phyloP scores from a whole-genome alignment of 2,329 filamentous ascomycete genomes.

The Fusarium paranaense region DNA sequence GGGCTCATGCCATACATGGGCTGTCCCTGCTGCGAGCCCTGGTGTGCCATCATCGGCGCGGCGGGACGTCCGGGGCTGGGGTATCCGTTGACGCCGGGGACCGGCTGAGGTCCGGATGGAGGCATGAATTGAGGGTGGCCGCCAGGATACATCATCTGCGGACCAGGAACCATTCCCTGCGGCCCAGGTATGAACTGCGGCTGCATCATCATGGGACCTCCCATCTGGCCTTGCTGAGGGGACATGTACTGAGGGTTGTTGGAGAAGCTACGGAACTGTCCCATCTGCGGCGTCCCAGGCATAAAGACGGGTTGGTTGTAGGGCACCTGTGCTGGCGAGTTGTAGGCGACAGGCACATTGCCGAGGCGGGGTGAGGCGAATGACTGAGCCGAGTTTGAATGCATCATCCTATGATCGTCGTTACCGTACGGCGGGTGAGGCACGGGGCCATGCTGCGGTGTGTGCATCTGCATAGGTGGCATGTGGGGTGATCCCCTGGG shows the following conservation, averaged over 20 bases:
- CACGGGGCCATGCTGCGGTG: constrained; percentile 76
- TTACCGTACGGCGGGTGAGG: constrained; percentile 76
- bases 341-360: constrained; percentile 77
- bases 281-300: constrained; percentile 77
- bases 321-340: constrained; percentile 75
- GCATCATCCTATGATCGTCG: constrained; percentile 91
- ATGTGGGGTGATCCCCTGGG: constrained; percentile 80
- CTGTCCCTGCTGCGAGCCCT: constrained; percentile 93
- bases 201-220: constrained; percentile 85
- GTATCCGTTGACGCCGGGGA: constrained; percentile 79
- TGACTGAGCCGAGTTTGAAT: constrained; percentile 83
- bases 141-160: constrained; percentile 87
- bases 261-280: constrained; percentile 76
- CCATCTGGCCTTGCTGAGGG: constrained; percentile 78
- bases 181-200: constrained; percentile 79
- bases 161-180: constrained; percentile 75
- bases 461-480: constrained; percentile 81
- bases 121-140: constrained; percentile 73
- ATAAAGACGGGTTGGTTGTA: constrained; percentile 81
- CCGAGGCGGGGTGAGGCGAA: constrained; percentile 86
- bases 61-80: constrained; percentile 85
- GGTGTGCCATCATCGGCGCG: constrained; percentile 93
- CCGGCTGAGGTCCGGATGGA: constrained; percentile 65
- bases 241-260: constrained; percentile 78
- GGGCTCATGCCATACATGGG: constrained; percentile 81